phyloP scores from a whole-genome alignment of 2,329 filamentous ascomycete genomes.

The Microsporum audouinii region DNA sequence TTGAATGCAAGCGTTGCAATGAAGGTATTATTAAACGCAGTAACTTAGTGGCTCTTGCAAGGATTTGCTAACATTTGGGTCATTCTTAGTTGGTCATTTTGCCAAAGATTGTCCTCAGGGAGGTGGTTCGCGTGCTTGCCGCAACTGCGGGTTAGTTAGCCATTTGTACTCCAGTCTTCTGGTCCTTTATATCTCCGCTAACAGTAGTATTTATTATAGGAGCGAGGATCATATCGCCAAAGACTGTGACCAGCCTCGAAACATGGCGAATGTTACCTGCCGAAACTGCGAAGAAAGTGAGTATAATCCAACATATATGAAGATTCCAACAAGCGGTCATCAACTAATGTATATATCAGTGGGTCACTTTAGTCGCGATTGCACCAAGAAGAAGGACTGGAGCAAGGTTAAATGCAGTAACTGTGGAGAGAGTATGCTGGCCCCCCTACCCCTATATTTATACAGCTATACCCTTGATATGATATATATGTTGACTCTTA shows the following conservation, averaged over 20 bases:
- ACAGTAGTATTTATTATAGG: constrained; percentile 22
- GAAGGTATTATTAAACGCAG: constrained; percentile 22
- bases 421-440: constrained; percentile 33
- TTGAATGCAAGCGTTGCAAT: constrained; percentile 37
- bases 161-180: background rate
- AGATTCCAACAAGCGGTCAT: constrained; percentile 9
- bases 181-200: background rate
- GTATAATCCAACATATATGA: constrained; percentile 2
- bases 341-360: constrained; percentile 16
- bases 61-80: constrained; percentile 10
- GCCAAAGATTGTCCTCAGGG: constrained; percentile 36
- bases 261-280: constrained; percentile 32
- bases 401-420: constrained; percentile 36
- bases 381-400: constrained; percentile 34
- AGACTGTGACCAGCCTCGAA: constrained; percentile 35
- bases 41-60: background rate
- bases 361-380: constrained; percentile 36
- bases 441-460: background rate
- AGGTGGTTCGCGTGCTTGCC: constrained; percentile 28
- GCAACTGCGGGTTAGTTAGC: constrained; percentile 34
- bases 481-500: constrained; percentile 11
- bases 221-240: constrained; percentile 32
- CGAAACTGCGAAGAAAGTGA: constrained; percentile 37
- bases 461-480: background rate
- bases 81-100: constrained; percentile 32